Evolutionary conservation across 1,284 basidiomycete species (phyloP).

Genomic region (Austropuccinia psidii): DNA sequence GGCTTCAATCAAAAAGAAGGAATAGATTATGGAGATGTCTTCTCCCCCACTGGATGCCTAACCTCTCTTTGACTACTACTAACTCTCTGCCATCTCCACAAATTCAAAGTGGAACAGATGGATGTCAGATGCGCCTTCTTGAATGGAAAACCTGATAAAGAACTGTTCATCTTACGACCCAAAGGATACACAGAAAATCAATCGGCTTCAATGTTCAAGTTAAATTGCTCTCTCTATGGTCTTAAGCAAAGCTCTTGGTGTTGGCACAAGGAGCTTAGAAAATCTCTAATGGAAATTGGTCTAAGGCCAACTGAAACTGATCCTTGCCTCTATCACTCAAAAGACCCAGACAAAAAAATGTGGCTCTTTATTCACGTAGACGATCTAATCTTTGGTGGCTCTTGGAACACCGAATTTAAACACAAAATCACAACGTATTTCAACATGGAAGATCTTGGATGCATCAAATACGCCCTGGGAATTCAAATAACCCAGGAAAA

Average conservation of each 20-base stretch:
- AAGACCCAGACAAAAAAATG: neutral
- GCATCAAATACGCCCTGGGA: neutral
- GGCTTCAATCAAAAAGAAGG: conserved; percentile 51
- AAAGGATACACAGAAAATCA: conserved; percentile 38
- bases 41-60: conserved; percentile 49
- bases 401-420: neutral
- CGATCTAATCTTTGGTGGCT: neutral
- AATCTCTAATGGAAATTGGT: neutral
- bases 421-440: neutral
- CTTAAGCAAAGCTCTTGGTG: neutral
- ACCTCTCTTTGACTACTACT: conserved; percentile 48
- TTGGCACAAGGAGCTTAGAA: neutral
- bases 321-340: neutral
- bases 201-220: neutral
- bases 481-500: neutral
- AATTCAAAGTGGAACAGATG: conserved; percentile 49
- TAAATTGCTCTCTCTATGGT: conserved; percentile 7
- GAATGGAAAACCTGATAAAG: conserved; percentile 50
- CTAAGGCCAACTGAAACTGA: neutral
- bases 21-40: conserved; percentile 51
- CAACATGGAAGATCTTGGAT: conserved; percentile 9
- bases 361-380: neutral
- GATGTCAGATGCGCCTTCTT: conserved; percentile 52
- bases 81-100: conserved; percentile 47
- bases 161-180: conserved; percentile 48